Evolutionary conservation across 1,284 basidiomycete species (phyloP).

Genomic region (Ceratobasidium sp.): DNA sequence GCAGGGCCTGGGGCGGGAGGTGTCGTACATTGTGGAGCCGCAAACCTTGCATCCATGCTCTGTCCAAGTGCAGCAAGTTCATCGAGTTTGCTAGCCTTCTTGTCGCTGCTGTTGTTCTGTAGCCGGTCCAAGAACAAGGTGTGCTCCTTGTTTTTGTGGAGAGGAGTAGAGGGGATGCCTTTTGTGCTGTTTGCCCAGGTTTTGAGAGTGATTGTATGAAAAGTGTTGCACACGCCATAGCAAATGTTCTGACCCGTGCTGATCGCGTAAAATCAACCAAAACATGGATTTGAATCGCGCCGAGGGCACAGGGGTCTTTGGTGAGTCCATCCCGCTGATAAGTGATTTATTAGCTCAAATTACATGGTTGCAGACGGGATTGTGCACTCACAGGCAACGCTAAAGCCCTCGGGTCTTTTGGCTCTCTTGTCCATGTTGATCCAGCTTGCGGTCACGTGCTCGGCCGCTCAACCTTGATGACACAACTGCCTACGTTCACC

Average conservation of each 20-base stretch:
- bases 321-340: constrained; percentile 6
- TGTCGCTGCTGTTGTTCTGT: constrained; percentile 24
- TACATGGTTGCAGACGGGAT: neutral
- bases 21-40: neutral
- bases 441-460: constrained; percentile 18
- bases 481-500: constrained; percentile 87
- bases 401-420: neutral
- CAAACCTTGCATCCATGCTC: constrained; percentile 24
- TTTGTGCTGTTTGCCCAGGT: constrained; percentile 56
- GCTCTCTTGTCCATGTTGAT: constrained; percentile 11
- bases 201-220: constrained; percentile 70
- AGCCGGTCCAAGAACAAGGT: constrained; percentile 25
- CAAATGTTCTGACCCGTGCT: constrained; percentile 76
- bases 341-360: neutral
- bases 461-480: constrained; percentile 85
- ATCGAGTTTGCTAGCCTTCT: constrained; percentile 11
- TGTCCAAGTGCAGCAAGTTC: constrained; percentile 35
- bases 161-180: constrained; percentile 1
- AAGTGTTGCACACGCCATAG: constrained; percentile 74
- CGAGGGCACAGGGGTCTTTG: constrained; percentile 23
- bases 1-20: constrained; percentile 3
- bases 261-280: constrained; percentile 74
- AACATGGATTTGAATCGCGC: constrained; percentile 49
- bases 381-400: too few species aligned
- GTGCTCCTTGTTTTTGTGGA: constrained; percentile 31